These are phyloP conservation scores for Cryphonectria naterciae DNA, from an alignment of 2,329 filamentous ascomycete species.

Conservation along the genomic window DNA sequence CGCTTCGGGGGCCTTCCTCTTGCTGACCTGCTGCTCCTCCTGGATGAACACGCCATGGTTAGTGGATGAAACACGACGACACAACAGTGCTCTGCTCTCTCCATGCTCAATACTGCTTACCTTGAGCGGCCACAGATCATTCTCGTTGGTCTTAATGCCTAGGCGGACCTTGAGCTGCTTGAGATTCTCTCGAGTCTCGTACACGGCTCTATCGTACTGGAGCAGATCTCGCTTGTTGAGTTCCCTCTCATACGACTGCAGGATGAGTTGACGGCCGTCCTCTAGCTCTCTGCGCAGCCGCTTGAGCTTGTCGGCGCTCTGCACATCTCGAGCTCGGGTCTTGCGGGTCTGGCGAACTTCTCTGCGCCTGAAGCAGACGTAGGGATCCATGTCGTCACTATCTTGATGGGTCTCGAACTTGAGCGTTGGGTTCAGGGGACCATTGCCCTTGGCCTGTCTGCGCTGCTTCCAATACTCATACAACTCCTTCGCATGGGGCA, in stretches of 20 bases:
- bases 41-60: slow-evolving; percentile 27
- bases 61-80: neutral
- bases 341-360: slow-evolving; percentile 95
- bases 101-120: slow-evolving; percentile 54
- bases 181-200: slow-evolving; percentile 78
- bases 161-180: slow-evolving; percentile 89
- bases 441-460: slow-evolving; percentile 69
- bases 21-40: slow-evolving; percentile 13
- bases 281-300: slow-evolving; percentile 89
- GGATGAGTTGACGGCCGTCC: slow-evolving; percentile 79
- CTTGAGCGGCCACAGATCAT: slow-evolving; percentile 94
- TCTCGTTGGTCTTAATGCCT: slow-evolving; percentile 88
- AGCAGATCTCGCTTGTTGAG: slow-evolving; percentile 77
- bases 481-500: slow-evolving; percentile 71
- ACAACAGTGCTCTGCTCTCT: neutral
- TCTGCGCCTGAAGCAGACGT: slow-evolving; percentile 94
- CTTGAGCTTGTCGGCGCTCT: slow-evolving; percentile 93
- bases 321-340: slow-evolving; percentile 89
- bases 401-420: slow-evolving; percentile 96
- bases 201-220: slow-evolving; percentile 74
- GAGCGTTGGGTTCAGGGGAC: slow-evolving; percentile 73
- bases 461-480: slow-evolving; percentile 88
- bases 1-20: slow-evolving; percentile 50
- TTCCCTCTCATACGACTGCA: slow-evolving; percentile 80
- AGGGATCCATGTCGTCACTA: slow-evolving; percentile 93